Conservation (phyloP, 257 asterid species). For the Solanum neorickii region DNA sequence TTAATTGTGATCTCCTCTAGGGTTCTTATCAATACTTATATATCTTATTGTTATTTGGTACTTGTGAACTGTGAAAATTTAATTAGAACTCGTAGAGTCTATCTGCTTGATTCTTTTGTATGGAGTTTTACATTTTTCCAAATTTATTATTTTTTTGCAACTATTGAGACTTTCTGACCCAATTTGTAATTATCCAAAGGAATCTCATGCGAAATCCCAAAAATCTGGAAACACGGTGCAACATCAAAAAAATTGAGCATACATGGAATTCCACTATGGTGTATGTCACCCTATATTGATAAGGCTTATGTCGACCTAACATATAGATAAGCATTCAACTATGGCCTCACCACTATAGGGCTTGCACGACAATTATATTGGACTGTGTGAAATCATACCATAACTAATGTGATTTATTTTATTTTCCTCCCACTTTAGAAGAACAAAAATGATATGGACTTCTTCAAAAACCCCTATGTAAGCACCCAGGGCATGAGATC, state of each 20-base stretch:
- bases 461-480: neutral
- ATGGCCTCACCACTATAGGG: neutral
- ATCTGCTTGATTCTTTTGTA: neutral
- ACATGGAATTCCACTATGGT: too few relatives aligned
- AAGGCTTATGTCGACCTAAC: neutral
- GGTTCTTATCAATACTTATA: neutral
- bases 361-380: neutral
- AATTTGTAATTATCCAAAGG: neutral
- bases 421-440: neutral
- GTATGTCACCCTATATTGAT: too few relatives aligned
- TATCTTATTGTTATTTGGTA: neutral
- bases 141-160: too few relatives aligned
- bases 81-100: neutral
- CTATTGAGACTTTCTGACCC: neutral
- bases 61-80: neutral
- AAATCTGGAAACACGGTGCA: neutral
- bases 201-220: neutral
- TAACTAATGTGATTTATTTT: too few relatives aligned
- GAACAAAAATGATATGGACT: too few relatives aligned
- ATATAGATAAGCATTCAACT: neutral
- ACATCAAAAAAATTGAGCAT: neutral
- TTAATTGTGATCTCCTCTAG: neutral
- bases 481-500: neutral
- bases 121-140: neutral
- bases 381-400: too few relatives aligned